phyloP scores from a whole-genome alignment of 495 filamentous ascomycete species.

The Tuber calosporum region DNA sequence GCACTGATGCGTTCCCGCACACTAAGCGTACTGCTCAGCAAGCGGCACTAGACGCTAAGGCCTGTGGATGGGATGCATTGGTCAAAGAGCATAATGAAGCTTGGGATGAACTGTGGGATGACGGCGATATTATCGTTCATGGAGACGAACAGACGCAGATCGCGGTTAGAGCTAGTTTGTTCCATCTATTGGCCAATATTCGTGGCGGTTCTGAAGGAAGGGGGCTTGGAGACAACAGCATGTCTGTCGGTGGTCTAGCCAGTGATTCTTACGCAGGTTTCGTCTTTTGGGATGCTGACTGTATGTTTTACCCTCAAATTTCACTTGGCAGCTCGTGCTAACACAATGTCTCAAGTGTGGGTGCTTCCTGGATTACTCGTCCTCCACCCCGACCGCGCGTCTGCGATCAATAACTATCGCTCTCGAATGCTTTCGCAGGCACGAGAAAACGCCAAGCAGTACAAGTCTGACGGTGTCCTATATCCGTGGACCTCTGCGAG shows the following conservation, averaged over 20 bases:
- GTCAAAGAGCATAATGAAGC: slow-evolving; percentile 46
- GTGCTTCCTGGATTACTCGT: slow-evolving; percentile 53
- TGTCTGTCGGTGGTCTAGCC: slow-evolving; percentile 51
- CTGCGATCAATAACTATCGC: slow-evolving; percentile 51
- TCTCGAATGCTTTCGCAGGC: slow-evolving; percentile 48
- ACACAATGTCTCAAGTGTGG: slow-evolving; percentile 45
- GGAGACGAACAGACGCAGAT: slow-evolving; percentile 57
- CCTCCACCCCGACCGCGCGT: slow-evolving; percentile 47
- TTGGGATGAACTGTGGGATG: slow-evolving; percentile 48
- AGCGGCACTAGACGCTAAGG: slow-evolving; percentile 44
- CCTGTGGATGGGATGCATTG: slow-evolving; percentile 45
- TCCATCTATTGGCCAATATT: slow-evolving; percentile 61
- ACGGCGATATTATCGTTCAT: slow-evolving; percentile 59
- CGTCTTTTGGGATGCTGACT: slow-evolving; percentile 55
- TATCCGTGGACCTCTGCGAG: slow-evolving; percentile 55
- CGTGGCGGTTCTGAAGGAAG: slow-evolving; percentile 45
- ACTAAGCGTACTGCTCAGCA: slow-evolving; percentile 44
- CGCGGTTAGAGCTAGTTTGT: slow-evolving; percentile 58
- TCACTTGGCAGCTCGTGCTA: not conserved
- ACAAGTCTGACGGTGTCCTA: slow-evolving; percentile 46
- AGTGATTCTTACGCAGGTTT: slow-evolving; percentile 54
- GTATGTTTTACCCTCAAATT: slow-evolving; percentile 13
- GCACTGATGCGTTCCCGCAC: slow-evolving; percentile 48
- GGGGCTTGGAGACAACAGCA: slow-evolving; percentile 50
- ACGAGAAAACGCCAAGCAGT: slow-evolving; percentile 48